These are phyloP conservation scores for Nakataea oryzae DNA, from an alignment of 2,329 filamentous ascomycete genomes.

Conservation along the genomic window DNA sequence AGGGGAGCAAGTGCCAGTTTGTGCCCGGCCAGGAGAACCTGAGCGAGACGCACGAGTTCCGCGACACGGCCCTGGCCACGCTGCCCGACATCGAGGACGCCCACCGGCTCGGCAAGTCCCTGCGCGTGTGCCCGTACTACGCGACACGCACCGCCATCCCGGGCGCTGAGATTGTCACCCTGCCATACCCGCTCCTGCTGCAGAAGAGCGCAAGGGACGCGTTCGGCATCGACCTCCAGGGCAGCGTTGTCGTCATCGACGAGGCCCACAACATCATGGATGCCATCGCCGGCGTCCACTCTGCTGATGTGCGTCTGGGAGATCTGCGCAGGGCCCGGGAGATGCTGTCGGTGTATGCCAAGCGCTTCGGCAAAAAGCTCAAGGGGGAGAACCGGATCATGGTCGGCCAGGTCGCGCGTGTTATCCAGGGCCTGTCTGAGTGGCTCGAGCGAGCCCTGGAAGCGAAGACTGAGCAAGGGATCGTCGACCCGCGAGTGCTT, in stretches of 20 bases:
- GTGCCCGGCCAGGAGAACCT: slow-evolving; percentile 71
- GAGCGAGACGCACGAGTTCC: slow-evolving; percentile 64
- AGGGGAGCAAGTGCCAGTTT: slow-evolving; percentile 62
- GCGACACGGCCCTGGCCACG: slow-evolving; percentile 73
- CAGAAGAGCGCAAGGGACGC: slow-evolving; percentile 83
- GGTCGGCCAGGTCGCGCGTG: slow-evolving; percentile 73
- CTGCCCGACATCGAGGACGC: slow-evolving; percentile 93
- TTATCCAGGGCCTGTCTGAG: slow-evolving; percentile 67
- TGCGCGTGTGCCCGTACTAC: slow-evolving; percentile 90
- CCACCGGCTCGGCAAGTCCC: slow-evolving; percentile 61
- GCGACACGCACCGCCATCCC: slow-evolving; percentile 80
- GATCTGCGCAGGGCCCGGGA: slow-evolving; percentile 64
- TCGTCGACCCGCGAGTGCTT: slow-evolving; percentile 60
- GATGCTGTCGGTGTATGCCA: slow-evolving; percentile 74
- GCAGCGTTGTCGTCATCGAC: slow-evolving; percentile 88
- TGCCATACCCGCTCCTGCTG: slow-evolving; percentile 84
- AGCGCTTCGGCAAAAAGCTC: slow-evolving; percentile 76
- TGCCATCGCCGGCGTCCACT: slow-evolving; percentile 79
- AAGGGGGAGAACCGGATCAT: slow-evolving; percentile 89
- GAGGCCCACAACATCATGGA: slow-evolving; percentile 98
- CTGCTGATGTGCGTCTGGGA: slow-evolving; percentile 60
- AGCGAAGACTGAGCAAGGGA: slow-evolving; percentile 37
- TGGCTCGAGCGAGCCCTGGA: slow-evolving; percentile 51
- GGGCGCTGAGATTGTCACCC: slow-evolving; percentile 77
- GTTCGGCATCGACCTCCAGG: slow-evolving; percentile 73